These are phyloP conservation scores for Ploettnerulaceae sp. DNA, from an alignment of 2,329 filamentous ascomycete species.

Conservation along the genomic window DNA sequence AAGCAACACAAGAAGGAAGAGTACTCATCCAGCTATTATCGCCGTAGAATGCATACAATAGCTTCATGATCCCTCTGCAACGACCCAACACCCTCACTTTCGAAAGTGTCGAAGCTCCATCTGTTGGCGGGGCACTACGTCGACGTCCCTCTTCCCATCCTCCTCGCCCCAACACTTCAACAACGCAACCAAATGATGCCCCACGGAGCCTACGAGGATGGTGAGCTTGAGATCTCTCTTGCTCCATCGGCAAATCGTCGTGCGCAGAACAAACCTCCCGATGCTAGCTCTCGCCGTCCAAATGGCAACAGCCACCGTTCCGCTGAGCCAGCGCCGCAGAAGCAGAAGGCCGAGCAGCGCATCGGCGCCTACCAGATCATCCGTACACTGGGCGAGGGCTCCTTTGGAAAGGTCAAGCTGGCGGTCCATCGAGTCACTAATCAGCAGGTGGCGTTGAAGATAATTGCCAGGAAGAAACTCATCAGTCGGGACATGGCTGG, in stretches of 20 bases:
- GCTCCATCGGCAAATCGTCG: constrained; percentile 60
- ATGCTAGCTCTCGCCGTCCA: constrained; percentile 27
- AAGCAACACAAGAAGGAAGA: constrained; percentile 3
- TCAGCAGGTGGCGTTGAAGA: constrained; percentile 96
- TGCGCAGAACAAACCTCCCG: constrained; percentile 34
- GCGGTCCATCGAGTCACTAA: constrained; percentile 87
- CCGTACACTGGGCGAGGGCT: constrained; percentile 89
- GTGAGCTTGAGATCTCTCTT: constrained; percentile 76
- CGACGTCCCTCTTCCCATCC: constrained; percentile 5
- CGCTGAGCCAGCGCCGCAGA: constrained; percentile 27
- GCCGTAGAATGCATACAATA: constrained; percentile 9
- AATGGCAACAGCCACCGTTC: constrained; percentile 24
- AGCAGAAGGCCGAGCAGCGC: constrained; percentile 66
- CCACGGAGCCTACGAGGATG: constrained; percentile 60
- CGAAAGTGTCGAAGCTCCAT: constrained; percentile 9
- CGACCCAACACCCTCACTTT: constrained; percentile 2
- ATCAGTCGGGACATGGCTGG: constrained; percentile 98
- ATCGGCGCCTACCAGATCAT: constrained; percentile 90
- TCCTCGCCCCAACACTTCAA: constrained; percentile 10
- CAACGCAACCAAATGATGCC: constrained; percentile 27
- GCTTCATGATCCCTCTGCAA: neutral
- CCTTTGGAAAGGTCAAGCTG: constrained; percentile 97
- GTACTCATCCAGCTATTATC: neutral
- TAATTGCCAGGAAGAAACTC: constrained; percentile 92
- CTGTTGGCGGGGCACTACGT: constrained; percentile 22